A percentile compares a stretch with the other conserved stretches of the same genome.
These are phyloP conservation scores for Oryza officinalis DNA, from an alignment of 176 grass and related monocot species.

Conservation along the genomic window DNA sequence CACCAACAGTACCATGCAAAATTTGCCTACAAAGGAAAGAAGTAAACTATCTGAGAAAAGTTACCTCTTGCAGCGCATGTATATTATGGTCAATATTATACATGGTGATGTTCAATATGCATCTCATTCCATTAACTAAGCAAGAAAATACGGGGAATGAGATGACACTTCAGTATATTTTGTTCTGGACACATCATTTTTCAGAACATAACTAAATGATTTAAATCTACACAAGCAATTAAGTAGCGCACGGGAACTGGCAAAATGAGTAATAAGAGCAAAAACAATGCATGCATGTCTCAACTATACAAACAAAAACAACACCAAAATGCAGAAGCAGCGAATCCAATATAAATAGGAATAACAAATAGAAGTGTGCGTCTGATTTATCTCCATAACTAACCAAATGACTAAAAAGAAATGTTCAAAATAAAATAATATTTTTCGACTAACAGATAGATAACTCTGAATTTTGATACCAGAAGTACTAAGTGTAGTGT, in stretches of 20 bases:
- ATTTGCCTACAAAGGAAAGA: conserved; percentile 59
- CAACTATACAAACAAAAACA: neutral
- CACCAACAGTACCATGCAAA: conserved; percentile 84
- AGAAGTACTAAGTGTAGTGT: neutral
- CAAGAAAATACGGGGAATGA: neutral
- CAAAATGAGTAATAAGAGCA: neutral
- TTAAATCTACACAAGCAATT: neutral
- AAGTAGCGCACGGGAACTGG: neutral
- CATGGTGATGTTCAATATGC: neutral
- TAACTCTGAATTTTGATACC: neutral
- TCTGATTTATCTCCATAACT: neutral
- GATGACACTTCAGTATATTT: neutral
- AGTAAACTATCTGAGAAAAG: conserved; percentile 15
- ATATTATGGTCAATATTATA: neutral
- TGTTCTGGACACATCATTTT: neutral
- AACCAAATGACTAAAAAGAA: neutral
- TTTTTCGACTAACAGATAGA: neutral
- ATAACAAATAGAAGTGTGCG: neutral
- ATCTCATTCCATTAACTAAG: conserved; percentile 14
- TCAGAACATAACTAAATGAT: neutral
- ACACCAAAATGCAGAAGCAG: conserved; percentile 1
- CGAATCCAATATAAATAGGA: neutral
- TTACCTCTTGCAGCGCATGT: neutral
- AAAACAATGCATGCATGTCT: neutral
- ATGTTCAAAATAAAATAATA: neutral